Evolutionary conservation across 805 yeast genomes (phyloP).

Genomic region (Schwanniomyces polymorphus): DNA sequence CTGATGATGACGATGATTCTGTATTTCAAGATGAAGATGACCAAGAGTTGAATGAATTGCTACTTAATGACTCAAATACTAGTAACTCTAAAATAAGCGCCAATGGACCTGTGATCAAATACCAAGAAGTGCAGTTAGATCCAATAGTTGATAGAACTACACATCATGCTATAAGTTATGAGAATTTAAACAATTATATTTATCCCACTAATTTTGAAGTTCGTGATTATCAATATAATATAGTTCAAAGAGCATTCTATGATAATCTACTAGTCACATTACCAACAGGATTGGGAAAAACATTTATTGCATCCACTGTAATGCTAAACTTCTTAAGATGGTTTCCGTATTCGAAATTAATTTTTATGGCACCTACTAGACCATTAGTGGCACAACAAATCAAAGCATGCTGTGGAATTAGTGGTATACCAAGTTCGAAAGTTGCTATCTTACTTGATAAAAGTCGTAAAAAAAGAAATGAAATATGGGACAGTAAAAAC

Average conservation of each 20-base stretch:
- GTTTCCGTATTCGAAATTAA: conserved; percentile 76
- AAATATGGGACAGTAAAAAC: conserved; percentile 73
- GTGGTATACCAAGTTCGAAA: conserved; percentile 75
- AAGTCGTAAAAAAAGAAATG: conserved; percentile 57
- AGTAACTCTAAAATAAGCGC: conserved; percentile 10
- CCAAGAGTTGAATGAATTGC: conserved; percentile 5
- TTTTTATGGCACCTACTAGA: conserved; percentile 95
- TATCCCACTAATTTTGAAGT: conserved; percentile 86
- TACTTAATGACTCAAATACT: not conserved
- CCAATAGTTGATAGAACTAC: conserved; percentile 13
- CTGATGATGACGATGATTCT: conserved; percentile 10
- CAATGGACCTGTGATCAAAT: conserved; percentile 4
- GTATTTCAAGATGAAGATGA: conserved; percentile 15
- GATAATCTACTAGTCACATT: conserved; percentile 82
- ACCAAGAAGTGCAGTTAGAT: conserved; percentile 2
- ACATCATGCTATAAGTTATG: conserved; percentile 24
- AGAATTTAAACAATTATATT: conserved; percentile 44
- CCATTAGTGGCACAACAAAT: conserved; percentile 97
- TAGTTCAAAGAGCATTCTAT: conserved; percentile 69
- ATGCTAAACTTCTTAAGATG: conserved; percentile 88
- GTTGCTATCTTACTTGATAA: conserved; percentile 78
- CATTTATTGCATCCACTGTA: conserved; percentile 91
- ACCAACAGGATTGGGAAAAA: conserved; percentile 97
- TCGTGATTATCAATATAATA: conserved; percentile 86
- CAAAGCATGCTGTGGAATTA: conserved; percentile 83